Percentiles rank a stretch among this genome's conserved stretches.
phyloP scores from a whole-genome alignment of 2,329 filamentous ascomycete genomes.

The Ceratocystis huliohia region DNA sequence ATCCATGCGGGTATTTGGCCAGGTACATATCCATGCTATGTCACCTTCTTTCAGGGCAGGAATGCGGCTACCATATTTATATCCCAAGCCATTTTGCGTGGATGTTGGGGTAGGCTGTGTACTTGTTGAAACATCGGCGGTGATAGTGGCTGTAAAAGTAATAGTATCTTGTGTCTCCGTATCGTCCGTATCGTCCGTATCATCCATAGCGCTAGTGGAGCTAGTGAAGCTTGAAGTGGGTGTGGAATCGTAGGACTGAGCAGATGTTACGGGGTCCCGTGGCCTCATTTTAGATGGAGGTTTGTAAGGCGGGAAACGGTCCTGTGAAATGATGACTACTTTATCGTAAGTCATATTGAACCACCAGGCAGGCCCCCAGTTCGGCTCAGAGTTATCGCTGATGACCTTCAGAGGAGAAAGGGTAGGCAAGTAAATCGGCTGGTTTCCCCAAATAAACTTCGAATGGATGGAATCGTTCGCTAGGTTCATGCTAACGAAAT shows the following conservation, averaged over 20 bases:
- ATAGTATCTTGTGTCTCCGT: slow-evolving; percentile 23
- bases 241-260: not conserved
- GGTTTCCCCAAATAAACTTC: slow-evolving; percentile 41
- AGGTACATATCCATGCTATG: slow-evolving; percentile 46
- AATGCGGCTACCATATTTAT: slow-evolving; percentile 31
- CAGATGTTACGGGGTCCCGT: not conserved
- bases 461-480: slow-evolving; percentile 29
- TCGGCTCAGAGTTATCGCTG: slow-evolving; percentile 37
- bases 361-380: slow-evolving; percentile 44
- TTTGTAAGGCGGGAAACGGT: slow-evolving; percentile 26
- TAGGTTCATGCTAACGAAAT: slow-evolving; percentile 31
- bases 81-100: slow-evolving; percentile 18
- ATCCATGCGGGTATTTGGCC: slow-evolving; percentile 43
- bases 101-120: slow-evolving; percentile 9
- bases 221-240: slow-evolving; percentile 14
- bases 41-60: slow-evolving; percentile 33
- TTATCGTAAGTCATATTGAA: slow-evolving; percentile 42
- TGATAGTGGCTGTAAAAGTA: slow-evolving; percentile 17
- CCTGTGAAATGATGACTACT: slow-evolving; percentile 40
- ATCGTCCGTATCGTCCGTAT: slow-evolving; percentile 21
- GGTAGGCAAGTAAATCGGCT: slow-evolving; percentile 35
- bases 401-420: slow-evolving; percentile 36
- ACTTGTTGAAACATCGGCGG: slow-evolving; percentile 7
- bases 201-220: not conserved
- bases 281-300: slow-evolving; percentile 23